Percentiles rank a stretch among this genome's conserved stretches.
phyloP scores from a whole-genome alignment of 352 stramenopile genomes.

The Saprolegnia diclina region DNA sequence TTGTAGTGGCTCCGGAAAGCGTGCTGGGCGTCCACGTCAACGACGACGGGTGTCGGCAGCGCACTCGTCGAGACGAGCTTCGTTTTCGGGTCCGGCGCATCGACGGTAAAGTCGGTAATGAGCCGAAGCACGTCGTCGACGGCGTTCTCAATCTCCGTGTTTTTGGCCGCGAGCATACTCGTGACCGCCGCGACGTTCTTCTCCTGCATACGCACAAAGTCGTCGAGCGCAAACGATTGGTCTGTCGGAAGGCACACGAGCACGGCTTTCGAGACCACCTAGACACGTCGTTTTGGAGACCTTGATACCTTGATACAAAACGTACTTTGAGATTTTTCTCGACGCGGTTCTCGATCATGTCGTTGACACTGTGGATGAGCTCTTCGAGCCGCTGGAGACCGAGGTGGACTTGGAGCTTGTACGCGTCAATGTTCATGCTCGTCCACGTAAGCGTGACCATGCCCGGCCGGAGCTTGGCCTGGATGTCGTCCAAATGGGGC shows the following conservation, averaged over 20 bases:
- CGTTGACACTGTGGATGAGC: constrained; percentile 73
- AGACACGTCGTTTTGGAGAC: not conserved
- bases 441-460: constrained; percentile 87
- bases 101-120: constrained; percentile 63
- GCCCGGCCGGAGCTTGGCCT: constrained; percentile 66
- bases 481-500: constrained; percentile 68
- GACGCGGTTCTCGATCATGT: constrained; percentile 80
- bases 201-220: constrained; percentile 82
- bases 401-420: constrained; percentile 57
- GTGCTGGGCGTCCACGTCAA: constrained; percentile 31
- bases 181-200: constrained; percentile 60
- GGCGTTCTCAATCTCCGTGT: constrained; percentile 80
- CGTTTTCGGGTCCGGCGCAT: constrained; percentile 29
- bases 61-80: constrained; percentile 28
- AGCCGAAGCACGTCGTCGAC: constrained; percentile 73
- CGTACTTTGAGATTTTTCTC: constrained; percentile 70
- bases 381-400: constrained; percentile 70
- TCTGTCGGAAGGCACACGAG: constrained; percentile 75
- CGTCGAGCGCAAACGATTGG: constrained; percentile 77
- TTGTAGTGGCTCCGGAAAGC: constrained; percentile 72
- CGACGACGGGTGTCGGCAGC: constrained; percentile 26
- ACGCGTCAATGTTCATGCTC: constrained; percentile 85
- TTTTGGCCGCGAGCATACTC: constrained; percentile 63
- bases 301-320: not conserved
- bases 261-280: constrained; percentile 61